Conservation (phyloP, 768 basidiomycete species). For the Mycena kentingensis region DNA sequence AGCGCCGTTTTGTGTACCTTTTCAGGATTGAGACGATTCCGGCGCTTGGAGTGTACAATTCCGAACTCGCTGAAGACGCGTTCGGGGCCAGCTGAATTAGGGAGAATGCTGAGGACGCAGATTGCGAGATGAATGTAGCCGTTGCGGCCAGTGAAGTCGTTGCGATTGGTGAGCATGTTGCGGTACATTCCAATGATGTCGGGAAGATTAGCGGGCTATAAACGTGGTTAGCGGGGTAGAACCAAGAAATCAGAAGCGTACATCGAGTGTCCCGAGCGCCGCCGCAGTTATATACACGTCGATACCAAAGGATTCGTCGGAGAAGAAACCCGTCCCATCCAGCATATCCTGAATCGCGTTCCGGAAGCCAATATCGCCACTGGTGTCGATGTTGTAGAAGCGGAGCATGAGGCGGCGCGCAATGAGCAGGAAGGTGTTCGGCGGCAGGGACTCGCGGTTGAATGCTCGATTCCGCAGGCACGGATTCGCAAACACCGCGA, state of each 20-base stretch:
- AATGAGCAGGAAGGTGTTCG: background rate
- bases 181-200: no score
- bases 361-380: background rate
- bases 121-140: no score
- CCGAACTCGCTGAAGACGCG: conserved; percentile 15
- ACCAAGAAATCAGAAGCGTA: background rate
- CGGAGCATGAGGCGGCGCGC: background rate
- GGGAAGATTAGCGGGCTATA: background rate
- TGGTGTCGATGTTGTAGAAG: background rate
- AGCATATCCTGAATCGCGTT: background rate
- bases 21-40: conserved; percentile 16
- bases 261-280: background rate
- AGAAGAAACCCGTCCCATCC: background rate
- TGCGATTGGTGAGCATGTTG: no score
- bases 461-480: background rate
- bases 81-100: conserved; percentile 5
- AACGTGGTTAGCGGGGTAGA: background rate
- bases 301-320: background rate
- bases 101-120: conserved; percentile 4
- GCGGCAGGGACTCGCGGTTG: background rate
- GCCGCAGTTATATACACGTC: background rate
- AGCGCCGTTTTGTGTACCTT: conserved; percentile 16
- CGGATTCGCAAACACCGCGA: conserved; percentile 15
- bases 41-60: conserved; percentile 24
- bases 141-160: no score